phyloP scores from a whole-genome alignment of 2,329 filamentous ascomycete genomes.

The Rhytidhysteron rufulum region DNA sequence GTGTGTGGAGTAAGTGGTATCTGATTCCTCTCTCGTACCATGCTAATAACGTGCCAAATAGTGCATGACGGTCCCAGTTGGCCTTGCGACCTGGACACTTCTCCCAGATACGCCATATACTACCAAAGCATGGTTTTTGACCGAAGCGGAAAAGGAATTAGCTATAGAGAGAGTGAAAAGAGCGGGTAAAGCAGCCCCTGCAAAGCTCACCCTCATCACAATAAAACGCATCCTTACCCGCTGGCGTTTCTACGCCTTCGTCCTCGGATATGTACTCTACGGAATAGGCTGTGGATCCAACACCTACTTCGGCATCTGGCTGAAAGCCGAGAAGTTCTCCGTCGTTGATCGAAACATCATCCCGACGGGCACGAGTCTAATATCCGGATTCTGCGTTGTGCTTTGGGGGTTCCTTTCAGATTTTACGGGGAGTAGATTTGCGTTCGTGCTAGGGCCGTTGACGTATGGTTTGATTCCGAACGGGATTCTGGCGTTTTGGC shows the following conservation, averaged over 20 bases:
- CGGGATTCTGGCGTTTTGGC: too few relatives aligned
- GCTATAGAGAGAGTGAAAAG: slow-evolving; percentile 19
- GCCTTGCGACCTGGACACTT: slow-evolving; percentile 39
- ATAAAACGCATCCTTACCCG: slow-evolving; percentile 32
- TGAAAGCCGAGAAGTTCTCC: slow-evolving; percentile 26
- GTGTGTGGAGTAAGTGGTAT: slow-evolving; percentile 29
- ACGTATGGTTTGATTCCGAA: too few relatives aligned
- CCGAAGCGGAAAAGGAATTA: slow-evolving; percentile 17
- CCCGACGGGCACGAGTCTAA: slow-evolving; percentile 44
- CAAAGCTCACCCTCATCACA: slow-evolving; percentile 29
- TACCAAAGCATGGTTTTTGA: slow-evolving; percentile 34
- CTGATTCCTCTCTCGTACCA: too few relatives aligned
- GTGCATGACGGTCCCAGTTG: slow-evolving; percentile 41
- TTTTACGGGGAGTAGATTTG: slow-evolving; percentile 14
- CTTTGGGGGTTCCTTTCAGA: slow-evolving; percentile 17
- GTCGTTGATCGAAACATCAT: slow-evolving; percentile 47
- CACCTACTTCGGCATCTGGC: too few relatives aligned
- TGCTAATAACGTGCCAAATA: too few relatives aligned
- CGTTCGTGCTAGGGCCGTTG: slow-evolving; percentile 41
- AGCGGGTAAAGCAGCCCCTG: slow-evolving; percentile 31
- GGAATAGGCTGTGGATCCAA: slow-evolving; percentile 16
- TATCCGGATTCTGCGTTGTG: slow-evolving; percentile 10
- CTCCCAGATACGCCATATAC: slow-evolving; percentile 25
- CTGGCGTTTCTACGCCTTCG: slow-evolving; percentile 49
- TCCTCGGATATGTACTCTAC: slow-evolving; percentile 45